A percentile compares a stretch with the other conserved stretches of the same genome.
phyloP scores from a whole-genome alignment of 768 basidiomycete genomes.

The Suillus cothurnatus region DNA sequence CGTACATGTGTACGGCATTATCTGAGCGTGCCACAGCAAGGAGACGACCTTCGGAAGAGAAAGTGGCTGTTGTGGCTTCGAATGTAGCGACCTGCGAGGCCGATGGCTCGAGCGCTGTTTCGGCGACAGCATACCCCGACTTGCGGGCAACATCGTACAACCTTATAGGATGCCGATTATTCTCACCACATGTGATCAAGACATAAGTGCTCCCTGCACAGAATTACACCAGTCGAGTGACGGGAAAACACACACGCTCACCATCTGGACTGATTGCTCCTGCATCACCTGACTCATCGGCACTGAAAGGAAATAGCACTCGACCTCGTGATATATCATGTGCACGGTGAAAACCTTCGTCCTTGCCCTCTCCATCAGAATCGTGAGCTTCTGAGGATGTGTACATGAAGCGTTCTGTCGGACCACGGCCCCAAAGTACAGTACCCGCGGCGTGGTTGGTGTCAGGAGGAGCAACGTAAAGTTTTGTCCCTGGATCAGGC shows the following conservation, averaged over 20 bases:
- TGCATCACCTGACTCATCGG: slow-evolving; percentile 55
- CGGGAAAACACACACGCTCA: slow-evolving; percentile 18
- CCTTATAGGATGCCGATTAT: slow-evolving; percentile 39
- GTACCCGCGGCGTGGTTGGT: slow-evolving; percentile 42
- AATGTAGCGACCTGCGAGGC: slow-evolving; percentile 21
- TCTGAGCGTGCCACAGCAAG: slow-evolving; percentile 63
- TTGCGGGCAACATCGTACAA: slow-evolving; percentile 54
- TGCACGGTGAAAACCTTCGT: slow-evolving; percentile 49
- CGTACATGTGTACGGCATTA: slow-evolving; percentile 63
- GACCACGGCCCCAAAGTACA: slow-evolving; percentile 53
- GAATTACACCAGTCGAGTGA: not conserved
- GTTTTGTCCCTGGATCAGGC: slow-evolving; percentile 13
- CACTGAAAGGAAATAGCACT: slow-evolving; percentile 40
- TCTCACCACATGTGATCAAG: slow-evolving; percentile 32
- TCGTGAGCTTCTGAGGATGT: slow-evolving; percentile 55
- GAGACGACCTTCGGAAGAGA: slow-evolving; percentile 63
- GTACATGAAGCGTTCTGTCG: slow-evolving; percentile 45
- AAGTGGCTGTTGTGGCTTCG: slow-evolving; percentile 52
- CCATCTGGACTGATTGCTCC: slow-evolving; percentile 50
- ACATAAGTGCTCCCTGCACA: slow-evolving; percentile 26
- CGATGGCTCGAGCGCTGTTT: slow-evolving; percentile 33
- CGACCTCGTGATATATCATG: slow-evolving; percentile 42
- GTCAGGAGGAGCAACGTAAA: slow-evolving; percentile 19
- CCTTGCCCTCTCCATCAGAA: slow-evolving; percentile 1
- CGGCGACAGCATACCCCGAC: slow-evolving; percentile 27